Conservation (phyloP, 495 filamentous ascomycete species). For the Aspergillus steynii region DNA sequence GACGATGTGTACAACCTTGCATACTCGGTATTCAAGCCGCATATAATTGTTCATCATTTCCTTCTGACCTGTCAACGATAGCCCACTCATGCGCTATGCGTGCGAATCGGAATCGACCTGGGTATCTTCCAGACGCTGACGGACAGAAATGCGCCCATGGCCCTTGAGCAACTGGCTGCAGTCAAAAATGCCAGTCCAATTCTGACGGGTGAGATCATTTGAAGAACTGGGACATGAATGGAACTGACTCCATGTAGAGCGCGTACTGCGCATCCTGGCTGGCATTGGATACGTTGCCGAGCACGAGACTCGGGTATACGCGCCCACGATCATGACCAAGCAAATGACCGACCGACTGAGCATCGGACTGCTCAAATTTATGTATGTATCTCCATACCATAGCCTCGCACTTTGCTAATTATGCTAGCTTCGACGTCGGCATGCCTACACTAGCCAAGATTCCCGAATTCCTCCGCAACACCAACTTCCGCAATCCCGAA, state of each 20-base stretch:
- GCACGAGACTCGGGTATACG: slow-evolving; percentile 14
- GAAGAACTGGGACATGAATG: no score
- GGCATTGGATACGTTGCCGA: slow-evolving; percentile 21
- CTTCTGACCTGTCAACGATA: neutral
- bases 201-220: slow-evolving; percentile 11
- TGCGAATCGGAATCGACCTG: slow-evolving; percentile 21
- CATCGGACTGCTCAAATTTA: slow-evolving; percentile 20
- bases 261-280: slow-evolving; percentile 22
- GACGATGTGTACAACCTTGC: slow-evolving; percentile 14
- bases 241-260: slow-evolving; percentile 7
- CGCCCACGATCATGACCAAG: slow-evolving; percentile 15
- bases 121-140: slow-evolving; percentile 19
- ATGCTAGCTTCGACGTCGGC: slow-evolving; percentile 16
- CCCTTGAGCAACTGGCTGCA: slow-evolving; percentile 18
- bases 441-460: slow-evolving; percentile 17
- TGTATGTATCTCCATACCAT: neutral
- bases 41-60: neutral
- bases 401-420: neutral
- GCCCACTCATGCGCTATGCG: slow-evolving; percentile 20
- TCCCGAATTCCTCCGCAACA: slow-evolving; percentile 21
- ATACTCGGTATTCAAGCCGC: slow-evolving; percentile 7
- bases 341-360: slow-evolving; percentile 19
- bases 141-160: slow-evolving; percentile 6
- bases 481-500: slow-evolving; percentile 16
- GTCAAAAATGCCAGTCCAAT: slow-evolving; percentile 12